Evolutionary conservation across 2,329 filamentous ascomycete species (phyloP).

Genomic region (Aspergillus sp.): DNA sequence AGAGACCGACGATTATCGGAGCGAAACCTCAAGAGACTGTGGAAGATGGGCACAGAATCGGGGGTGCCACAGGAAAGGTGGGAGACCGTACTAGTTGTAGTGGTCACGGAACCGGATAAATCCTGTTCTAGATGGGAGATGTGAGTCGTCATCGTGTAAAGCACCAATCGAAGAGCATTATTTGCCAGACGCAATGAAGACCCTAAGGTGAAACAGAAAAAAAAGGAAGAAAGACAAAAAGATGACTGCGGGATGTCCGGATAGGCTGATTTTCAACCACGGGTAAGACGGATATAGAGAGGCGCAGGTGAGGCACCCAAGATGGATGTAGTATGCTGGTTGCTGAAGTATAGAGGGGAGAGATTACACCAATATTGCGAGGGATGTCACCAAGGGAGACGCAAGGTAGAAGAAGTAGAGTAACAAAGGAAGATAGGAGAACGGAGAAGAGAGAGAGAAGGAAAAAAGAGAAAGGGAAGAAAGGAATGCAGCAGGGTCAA

Average conservation of each 20-base stretch:
- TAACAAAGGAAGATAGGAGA: background rate
- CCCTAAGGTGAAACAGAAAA: background rate
- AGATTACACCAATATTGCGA: constrained; percentile 1
- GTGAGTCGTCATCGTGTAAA: constrained; percentile 35
- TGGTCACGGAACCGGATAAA: constrained; percentile 27
- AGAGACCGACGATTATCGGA: constrained; percentile 28
- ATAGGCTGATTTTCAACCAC: background rate
- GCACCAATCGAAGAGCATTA: constrained; percentile 20
- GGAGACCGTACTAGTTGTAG: constrained; percentile 18
- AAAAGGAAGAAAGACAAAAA: background rate
- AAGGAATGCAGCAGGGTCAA: background rate
- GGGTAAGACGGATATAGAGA: constrained; percentile 6
- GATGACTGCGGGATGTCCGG: background rate
- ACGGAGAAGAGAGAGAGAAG: background rate
- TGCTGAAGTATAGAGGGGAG: background rate
- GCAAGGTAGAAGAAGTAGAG: constrained; percentile 9
- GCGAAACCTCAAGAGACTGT: constrained; percentile 27
- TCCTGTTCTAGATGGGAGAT: constrained; percentile 30
- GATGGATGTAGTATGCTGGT: background rate
- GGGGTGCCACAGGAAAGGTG: constrained; percentile 24
- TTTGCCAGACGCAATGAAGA: constrained; percentile 4
- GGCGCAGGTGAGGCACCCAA: background rate
- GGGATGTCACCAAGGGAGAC: constrained; percentile 5
- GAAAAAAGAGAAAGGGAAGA: constrained; percentile 5
- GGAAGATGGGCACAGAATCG: constrained; percentile 25